Evolutionary conservation across 495 filamentous ascomycete genomes (phyloP), one percentile per base, ranked within the genome.

Genomic region (Venustampulla echinocandica): DNA sequence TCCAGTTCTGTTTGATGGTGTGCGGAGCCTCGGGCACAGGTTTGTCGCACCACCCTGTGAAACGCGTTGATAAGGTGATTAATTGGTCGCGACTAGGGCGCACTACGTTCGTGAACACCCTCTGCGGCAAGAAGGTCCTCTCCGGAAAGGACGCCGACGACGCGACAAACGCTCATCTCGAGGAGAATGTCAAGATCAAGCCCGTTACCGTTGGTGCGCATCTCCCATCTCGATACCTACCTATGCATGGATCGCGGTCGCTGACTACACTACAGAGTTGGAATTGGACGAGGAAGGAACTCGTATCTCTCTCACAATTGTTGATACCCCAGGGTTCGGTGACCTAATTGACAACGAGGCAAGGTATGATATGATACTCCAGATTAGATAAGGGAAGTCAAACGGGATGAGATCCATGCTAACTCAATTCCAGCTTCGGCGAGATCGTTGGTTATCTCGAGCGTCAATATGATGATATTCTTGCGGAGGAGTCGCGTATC

Each of bases 1-100:
- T 98, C 61, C 93, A 97, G 76, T 98, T 98, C 75, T 97, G 90
- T 71, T 64, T 98, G 82, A 98, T 98, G 92, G 92, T 98, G 57
- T 97, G 93, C 65, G 92, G 92, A 70, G 90, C 92, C 61, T 95
- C 90, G 57, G 92, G 92, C 66, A 97, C 92, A 66, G 90, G 90
- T 96, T 79, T 57, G 79, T 71, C 13, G 36, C 11, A 38, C 2
- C 15, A 37, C 7, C 27, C 37, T 20, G 10, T 48, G 15, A 17
- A 13, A 19, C 14, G 2, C 0, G 4, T n/a, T 9, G 18, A 24
- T 19, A 10, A n/a, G 11, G 33, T 21, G 22, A 42, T 34, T 48
- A 40, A 56, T 42, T 19, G 7, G 42, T 32, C 25, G 30, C 43
- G 14, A 41, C 32, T 60, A 95, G 92, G 92, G 52, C 85, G 92